phyloP scores from a whole-genome alignment of 163 green algal species.

The Coccomyxa subellipsoidea region DNA sequence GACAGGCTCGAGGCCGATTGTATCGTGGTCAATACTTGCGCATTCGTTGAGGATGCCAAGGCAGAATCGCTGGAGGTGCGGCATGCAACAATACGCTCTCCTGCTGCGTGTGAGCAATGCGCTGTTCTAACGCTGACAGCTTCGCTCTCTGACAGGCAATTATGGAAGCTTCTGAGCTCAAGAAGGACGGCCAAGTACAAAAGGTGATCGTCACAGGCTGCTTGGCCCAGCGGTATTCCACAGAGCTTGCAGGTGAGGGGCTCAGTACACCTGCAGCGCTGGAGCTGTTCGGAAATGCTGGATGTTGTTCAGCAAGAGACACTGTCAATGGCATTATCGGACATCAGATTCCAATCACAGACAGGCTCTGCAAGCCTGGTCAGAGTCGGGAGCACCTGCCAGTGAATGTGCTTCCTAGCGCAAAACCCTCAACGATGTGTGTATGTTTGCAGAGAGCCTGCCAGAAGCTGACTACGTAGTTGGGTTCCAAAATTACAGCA shows the following conservation, averaged over 20 bases:
- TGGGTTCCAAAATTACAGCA: constrained; percentile 66
- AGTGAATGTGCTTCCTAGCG: no score
- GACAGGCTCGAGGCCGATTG: constrained; percentile 75
- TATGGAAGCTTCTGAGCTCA: constrained; percentile 62
- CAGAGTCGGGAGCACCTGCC: no score
- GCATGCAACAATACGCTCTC: neutral
- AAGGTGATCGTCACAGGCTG: constrained; percentile 73
- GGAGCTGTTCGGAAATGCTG: no score
- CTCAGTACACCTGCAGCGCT: no score
- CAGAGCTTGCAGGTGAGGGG: constrained; percentile 53
- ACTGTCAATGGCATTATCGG: no score
- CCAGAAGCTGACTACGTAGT: constrained; percentile 80
- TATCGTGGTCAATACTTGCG: constrained; percentile 88
- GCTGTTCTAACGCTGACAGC: neutral
- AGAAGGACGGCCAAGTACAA: constrained; percentile 56
- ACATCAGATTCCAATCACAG: no score
- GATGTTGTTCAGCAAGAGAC: no score
- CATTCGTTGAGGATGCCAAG: constrained; percentile 92
- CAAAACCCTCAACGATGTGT: neutral
- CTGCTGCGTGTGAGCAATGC: neutral
- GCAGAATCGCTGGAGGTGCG: constrained; percentile 74
- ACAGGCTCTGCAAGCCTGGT: no score
- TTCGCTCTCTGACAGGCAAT: constrained; percentile 44
- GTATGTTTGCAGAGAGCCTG: constrained; percentile 46
- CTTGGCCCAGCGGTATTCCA: constrained; percentile 81